These are phyloP conservation scores for Ceratocystiopsis sp. DNA, from an alignment of 2,329 filamentous ascomycete genomes.

Conservation along the genomic window DNA sequence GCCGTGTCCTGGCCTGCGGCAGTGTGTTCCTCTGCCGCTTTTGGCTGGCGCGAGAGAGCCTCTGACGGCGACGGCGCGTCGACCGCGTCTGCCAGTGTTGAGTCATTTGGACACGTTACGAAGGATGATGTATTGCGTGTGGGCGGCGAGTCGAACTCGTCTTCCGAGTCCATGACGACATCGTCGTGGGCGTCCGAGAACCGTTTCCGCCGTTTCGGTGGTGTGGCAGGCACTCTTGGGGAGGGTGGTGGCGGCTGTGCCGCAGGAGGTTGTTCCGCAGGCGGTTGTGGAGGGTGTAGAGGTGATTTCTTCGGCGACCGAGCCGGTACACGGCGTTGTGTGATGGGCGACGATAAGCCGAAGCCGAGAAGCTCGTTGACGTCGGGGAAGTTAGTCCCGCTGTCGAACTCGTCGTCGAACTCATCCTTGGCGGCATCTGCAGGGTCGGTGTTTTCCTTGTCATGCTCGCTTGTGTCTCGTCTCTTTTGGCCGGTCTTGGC, in stretches of 20 bases:
- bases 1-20: neutral
- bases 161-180: constrained; percentile 39
- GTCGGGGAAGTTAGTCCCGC: constrained; percentile 33
- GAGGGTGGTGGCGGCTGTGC: neutral
- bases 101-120: constrained; percentile 10
- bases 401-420: constrained; percentile 14
- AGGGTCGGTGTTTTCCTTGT: neutral
- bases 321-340: neutral
- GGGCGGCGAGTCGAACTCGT: constrained; percentile 30
- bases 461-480: constrained; percentile 7
- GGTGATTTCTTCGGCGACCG: neutral
- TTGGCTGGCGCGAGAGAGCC: too few species aligned
- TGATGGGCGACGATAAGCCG: constrained; percentile 20
- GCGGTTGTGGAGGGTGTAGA: neutral
- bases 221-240: neutral
- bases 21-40: neutral
- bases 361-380: constrained; percentile 28
- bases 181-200: constrained; percentile 9
- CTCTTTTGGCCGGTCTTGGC: neutral
- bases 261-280: neutral
- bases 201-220: constrained; percentile 3
- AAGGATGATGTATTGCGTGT: constrained; percentile 17
- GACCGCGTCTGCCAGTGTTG: neutral
- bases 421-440: constrained; percentile 4
- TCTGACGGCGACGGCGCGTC: neutral